Evolutionary conservation across 192 early-diverging fungal species (phyloP).

Genomic region (Coemansia sp.): DNA sequence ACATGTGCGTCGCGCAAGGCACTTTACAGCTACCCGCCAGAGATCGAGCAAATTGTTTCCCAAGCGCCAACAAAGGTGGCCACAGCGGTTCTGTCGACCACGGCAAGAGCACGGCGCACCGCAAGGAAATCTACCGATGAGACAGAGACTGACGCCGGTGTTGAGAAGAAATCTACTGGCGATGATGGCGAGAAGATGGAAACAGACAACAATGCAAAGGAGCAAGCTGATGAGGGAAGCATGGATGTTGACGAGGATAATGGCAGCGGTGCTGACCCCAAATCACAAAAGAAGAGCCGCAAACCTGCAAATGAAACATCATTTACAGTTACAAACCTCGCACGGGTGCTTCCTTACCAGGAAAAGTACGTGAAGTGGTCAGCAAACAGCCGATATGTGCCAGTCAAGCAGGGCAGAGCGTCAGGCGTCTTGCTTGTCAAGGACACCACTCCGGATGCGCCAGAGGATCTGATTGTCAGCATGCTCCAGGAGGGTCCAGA

Average conservation of each 20-base stretch:
- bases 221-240: constrained; percentile 19
- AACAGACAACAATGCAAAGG: neutral
- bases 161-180: constrained; percentile 3
- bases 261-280: constrained; percentile 8
- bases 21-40: constrained; percentile 90
- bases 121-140: constrained; percentile 70
- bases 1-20: constrained; percentile 84
- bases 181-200: constrained; percentile 1
- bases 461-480: constrained; percentile 78
- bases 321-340: constrained; percentile 82
- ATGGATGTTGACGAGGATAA: constrained; percentile 44
- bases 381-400: constrained; percentile 81
- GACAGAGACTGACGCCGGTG: constrained; percentile 38
- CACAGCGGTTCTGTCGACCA: constrained; percentile 94
- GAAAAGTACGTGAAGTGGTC: constrained; percentile 85
- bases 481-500: constrained; percentile 41
- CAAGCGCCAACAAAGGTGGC: constrained; percentile 65
- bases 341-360: constrained; percentile 86
- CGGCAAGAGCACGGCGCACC: constrained; percentile 85
- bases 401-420: constrained; percentile 73
- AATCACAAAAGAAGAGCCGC: constrained; percentile 41
- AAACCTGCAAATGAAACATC: constrained; percentile 67
- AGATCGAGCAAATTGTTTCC: constrained; percentile 69
- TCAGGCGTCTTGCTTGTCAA: constrained; percentile 86
- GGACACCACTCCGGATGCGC: constrained; percentile 72